Base-by-base conservation (phyloP, 495 filamentous ascomycete genomes). In the Tuber magnatum region DNA sequence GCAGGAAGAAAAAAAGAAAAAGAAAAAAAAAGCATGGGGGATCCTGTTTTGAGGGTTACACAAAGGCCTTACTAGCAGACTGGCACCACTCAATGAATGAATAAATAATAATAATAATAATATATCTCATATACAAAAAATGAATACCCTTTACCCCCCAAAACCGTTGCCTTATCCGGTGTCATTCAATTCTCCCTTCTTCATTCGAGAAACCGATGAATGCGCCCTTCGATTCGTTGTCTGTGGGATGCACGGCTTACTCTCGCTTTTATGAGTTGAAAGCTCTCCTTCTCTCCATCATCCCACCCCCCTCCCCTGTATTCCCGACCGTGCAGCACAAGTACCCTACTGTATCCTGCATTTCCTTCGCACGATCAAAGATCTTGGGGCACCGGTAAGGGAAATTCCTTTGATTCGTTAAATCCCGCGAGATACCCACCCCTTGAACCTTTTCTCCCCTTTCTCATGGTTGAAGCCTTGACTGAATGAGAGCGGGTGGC, bases 31-130 rank as follows among this genome's bases (percentile, higher is more conserved):
- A 32, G 56, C 56, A 65, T 28, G 14, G 56, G 56, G n/a, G 28
- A 65, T 65, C 56, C 14, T 35, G 24, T 65, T 65, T 65, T 28
- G 56, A 65, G 28, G 56, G 56, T 65, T 65, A 65, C 56, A 65
- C 56, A 65, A 6, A 65, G 28, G 28, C 28, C 56, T 65, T 35
- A 65, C 56, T 18, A 14, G 56, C 56, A 32, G 14, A 65, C 28
- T 18, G 28, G 56, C 56, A 32, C 56, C 56, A 12, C 56, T 65
- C 56, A 65, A 35, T 16, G 39, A n/a, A 28, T 28, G 24, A 14
- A 61, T 28, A 28, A 61, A 24, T 43, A 51, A 10, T 28, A 65
- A 32, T 32, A 65, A 35, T 0, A 65, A 32, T n/a, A n/a, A n/a
- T n/a, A n/a, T n/a, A n/a, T n/a, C n/a, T n/a, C n/a, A n/a, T n/a